Conservation (phyloP, 257 asterid genomes). For the Gentiana macrophylla region DNA sequence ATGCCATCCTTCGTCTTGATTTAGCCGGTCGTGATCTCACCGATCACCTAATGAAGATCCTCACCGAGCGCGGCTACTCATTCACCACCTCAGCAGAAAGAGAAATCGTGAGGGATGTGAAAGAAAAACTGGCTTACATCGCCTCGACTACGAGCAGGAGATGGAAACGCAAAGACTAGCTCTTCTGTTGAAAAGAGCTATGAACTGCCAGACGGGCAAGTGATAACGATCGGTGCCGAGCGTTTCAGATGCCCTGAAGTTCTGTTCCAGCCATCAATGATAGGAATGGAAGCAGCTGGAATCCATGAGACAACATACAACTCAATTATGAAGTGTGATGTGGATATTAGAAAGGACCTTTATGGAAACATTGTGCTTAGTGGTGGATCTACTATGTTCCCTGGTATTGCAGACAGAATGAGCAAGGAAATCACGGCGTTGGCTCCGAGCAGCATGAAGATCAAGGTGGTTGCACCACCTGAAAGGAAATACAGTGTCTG, state of each 20-base stretch:
- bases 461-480: constrained; percentile 37
- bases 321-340: constrained; percentile 41
- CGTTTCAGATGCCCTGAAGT: constrained; percentile 43
- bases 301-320: constrained; percentile 39
- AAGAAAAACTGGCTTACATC: constrained; percentile 32
- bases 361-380: constrained; percentile 38
- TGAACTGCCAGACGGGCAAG: constrained; percentile 40
- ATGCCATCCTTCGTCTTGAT: constrained; percentile 38
- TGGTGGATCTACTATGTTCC: constrained; percentile 41
- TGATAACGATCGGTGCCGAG: constrained; percentile 34
- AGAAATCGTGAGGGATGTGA: constrained; percentile 38
- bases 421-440: constrained; percentile 35
- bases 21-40: constrained; percentile 42
- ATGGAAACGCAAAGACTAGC: constrained; percentile 30
- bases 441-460: constrained; percentile 47
- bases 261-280: constrained; percentile 39
- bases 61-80: constrained; percentile 34
- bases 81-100: constrained; percentile 37
- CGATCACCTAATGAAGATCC: constrained; percentile 28
- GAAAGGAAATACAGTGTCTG: constrained; percentile 42
- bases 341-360: constrained; percentile 36
- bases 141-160: constrained; percentile 38
- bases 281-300: constrained; percentile 39
- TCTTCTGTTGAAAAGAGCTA: constrained; percentile 33
- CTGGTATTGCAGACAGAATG: constrained; percentile 34